Evolutionary conservation across 1,139 yeast species (phyloP).

Genomic region (Hemisphaericaspora subhashii): DNA sequence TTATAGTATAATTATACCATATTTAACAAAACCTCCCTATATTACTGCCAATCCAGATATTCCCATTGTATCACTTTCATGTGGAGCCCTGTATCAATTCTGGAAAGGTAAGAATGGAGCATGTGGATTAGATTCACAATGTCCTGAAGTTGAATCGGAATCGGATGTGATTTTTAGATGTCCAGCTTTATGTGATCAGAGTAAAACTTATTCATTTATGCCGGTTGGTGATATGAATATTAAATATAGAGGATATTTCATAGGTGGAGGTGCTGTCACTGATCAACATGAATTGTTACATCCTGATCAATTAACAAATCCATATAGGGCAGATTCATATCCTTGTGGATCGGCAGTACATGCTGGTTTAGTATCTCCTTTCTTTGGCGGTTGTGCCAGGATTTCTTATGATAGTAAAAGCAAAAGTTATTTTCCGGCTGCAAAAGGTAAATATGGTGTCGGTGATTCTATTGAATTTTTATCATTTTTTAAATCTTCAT

Average conservation of each 20-base stretch:
- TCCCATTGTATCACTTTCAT: conserved; percentile 37
- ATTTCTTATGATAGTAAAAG: conserved; percentile 57
- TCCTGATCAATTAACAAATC: conserved; percentile 42
- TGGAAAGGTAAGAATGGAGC: conserved; percentile 77
- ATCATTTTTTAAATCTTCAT: conserved; percentile 76
- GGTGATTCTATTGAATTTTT: conserved; percentile 62
- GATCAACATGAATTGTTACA: conserved; percentile 6
- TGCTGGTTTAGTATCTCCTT: conserved; percentile 73
- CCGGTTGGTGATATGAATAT: conserved; percentile 71
- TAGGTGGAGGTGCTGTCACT: conserved; percentile 65
- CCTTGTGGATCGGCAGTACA: conserved; percentile 92
- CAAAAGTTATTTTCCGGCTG: conserved; percentile 47
- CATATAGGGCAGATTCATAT: conserved; percentile 85
- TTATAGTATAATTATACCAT: conserved; percentile 35
- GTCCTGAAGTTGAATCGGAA: conserved; percentile 37
- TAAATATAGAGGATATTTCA: conserved; percentile 69
- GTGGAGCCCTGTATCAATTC: conserved; percentile 36
- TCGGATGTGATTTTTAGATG: conserved; percentile 59
- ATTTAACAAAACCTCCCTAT: conserved; percentile 36
- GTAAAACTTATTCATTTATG: conserved; percentile 75
- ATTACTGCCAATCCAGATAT: conserved; percentile 18
- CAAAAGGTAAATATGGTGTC: conserved; percentile 48
- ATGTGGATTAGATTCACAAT: conserved; percentile 76
- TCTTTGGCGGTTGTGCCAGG: conserved; percentile 79
- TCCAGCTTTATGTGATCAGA: conserved; percentile 84